phyloP scores from a whole-genome alignment of 306 rosid genomes.

The Glycine latifolia region DNA sequence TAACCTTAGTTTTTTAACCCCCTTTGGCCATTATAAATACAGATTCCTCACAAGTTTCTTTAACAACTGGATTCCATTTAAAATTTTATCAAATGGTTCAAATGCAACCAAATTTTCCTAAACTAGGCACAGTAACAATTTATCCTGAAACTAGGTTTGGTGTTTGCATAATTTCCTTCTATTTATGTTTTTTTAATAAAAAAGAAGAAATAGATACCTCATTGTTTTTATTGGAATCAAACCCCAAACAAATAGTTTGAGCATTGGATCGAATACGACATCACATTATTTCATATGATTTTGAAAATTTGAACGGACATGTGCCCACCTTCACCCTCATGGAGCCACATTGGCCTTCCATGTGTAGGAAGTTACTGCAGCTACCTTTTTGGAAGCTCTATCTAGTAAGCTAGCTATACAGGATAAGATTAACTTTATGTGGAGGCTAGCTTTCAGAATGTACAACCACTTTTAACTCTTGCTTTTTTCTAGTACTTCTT shows the following conservation, averaged over 20 bases:
- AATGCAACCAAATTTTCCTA: background rate
- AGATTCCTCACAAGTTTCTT: constrained; percentile 20
- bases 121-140: background rate
- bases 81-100: background rate
- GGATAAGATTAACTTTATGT: too few relatives aligned
- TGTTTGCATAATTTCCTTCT: background rate
- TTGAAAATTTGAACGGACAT: constrained; percentile 20
- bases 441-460: constrained; percentile 27
- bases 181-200: background rate
- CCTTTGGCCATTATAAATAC: background rate
- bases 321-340: constrained; percentile 9
- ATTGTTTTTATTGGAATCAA: constrained; percentile 6
- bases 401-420: too few relatives aligned
- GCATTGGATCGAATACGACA: constrained; percentile 25
- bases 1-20: background rate
- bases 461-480: background rate
- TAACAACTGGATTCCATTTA: constrained; percentile 12
- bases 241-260: constrained; percentile 20
- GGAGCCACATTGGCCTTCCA: constrained; percentile 11
- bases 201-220: background rate
- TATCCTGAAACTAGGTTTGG: background rate
- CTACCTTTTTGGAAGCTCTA: too few relatives aligned
- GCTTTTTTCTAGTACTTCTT: background rate
- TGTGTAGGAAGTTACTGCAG: background rate
- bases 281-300: constrained; percentile 26